Evolutionary conservation across 1,139 yeast genomes (phyloP).

Genomic region (Kazachstania sp.): DNA sequence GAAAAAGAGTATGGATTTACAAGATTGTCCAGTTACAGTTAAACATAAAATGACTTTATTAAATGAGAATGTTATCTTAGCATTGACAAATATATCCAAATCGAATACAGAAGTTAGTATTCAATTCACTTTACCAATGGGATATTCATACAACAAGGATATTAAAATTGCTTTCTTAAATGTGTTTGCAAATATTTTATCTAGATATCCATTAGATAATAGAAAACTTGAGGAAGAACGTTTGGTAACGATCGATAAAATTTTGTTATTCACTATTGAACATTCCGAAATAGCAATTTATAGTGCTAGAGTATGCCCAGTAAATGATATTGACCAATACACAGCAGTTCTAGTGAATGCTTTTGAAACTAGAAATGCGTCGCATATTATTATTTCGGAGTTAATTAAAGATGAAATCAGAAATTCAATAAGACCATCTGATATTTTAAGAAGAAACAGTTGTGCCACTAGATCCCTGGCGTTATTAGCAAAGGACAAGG

Average conservation of each 20-base stretch:
- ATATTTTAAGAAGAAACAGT: slow-evolving; percentile 70
- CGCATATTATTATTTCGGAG: slow-evolving; percentile 48
- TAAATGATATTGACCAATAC: slow-evolving; percentile 63
- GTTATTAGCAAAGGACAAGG: slow-evolving; percentile 59
- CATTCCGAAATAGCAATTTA: slow-evolving; percentile 32
- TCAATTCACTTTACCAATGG: slow-evolving; percentile 67
- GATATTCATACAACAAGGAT: slow-evolving; percentile 59
- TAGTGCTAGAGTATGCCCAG: slow-evolving; percentile 43
- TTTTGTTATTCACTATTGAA: slow-evolving; percentile 18
- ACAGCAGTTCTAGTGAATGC: slow-evolving; percentile 64
- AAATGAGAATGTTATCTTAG: slow-evolving; percentile 57
- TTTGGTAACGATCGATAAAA: slow-evolving; percentile 25
- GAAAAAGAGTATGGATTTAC: slow-evolving; percentile 44
- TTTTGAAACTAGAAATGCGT: slow-evolving; percentile 45
- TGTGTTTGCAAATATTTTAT: slow-evolving; percentile 63
- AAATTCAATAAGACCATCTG: slow-evolving; percentile 54
- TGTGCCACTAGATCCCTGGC: slow-evolving; percentile 73
- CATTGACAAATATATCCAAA: slow-evolving; percentile 60
- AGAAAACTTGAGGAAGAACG: slow-evolving; percentile 28
- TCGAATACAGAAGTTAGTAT: slow-evolving; percentile 74
- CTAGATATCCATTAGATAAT: slow-evolving; percentile 32
- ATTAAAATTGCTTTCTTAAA: slow-evolving; percentile 66
- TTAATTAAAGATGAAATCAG: slow-evolving; percentile 57
- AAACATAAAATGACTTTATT: slow-evolving; percentile 49
- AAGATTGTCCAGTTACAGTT: slow-evolving; percentile 31